Conservation (phyloP, 2,329 filamentous ascomycete species). For the Penicillium sp. region DNA sequence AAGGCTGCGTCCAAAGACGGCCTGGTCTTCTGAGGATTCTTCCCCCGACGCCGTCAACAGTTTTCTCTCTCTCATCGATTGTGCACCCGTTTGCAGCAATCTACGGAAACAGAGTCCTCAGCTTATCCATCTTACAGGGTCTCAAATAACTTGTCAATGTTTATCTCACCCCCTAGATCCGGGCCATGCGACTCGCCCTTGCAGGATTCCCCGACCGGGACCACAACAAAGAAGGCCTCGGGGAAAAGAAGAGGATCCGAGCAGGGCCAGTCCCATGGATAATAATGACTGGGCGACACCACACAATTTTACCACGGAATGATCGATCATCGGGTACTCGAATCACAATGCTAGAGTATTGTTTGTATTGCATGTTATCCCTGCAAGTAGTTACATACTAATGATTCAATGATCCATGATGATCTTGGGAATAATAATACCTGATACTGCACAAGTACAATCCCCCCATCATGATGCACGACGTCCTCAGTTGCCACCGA, state of each 20-base stretch:
- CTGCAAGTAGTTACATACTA: too few species aligned
- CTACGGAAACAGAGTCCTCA: background rate
- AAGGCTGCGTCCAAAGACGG: background rate
- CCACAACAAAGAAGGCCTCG: background rate
- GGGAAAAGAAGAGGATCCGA: background rate
- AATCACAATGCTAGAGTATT: background rate
- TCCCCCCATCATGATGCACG: slow-evolving; percentile 11
- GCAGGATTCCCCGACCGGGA: background rate
- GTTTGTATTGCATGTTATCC: too few species aligned
- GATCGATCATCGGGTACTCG: too few species aligned
- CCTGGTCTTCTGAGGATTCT: background rate
- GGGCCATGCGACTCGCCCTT: slow-evolving; percentile 4
- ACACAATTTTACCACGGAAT: too few species aligned
- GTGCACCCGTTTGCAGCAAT: background rate
- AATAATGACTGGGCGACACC: too few species aligned
- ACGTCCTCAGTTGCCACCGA: slow-evolving; percentile 17
- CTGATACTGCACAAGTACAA: background rate
- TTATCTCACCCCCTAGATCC: background rate
- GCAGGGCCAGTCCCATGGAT: background rate
- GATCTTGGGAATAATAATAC: background rate
- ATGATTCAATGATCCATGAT: background rate
- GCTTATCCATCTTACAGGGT: background rate
- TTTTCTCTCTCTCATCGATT: background rate
- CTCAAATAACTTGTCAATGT: background rate
- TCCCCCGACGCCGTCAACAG: background rate